Base-by-base conservation (phyloP, 2,329 filamentous ascomycete genomes). In the Tolypocladium inflatum region DNA sequence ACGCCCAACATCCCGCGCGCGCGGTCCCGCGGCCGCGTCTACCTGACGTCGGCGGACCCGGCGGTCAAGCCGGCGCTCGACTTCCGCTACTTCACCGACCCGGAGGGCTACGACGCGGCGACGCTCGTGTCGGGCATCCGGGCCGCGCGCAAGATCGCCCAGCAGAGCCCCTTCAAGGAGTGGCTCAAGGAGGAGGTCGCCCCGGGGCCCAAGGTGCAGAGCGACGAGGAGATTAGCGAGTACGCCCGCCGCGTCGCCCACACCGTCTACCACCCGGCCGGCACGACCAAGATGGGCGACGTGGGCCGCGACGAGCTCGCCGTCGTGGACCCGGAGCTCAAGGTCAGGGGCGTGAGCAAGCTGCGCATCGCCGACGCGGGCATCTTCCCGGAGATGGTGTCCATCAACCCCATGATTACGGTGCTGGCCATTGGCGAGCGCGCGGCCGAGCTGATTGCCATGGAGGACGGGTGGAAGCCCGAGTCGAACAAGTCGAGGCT, bases 251-350 rank as follows among this genome's bases (percentile, higher is more conserved):
- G 85, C 52, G 91, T 82, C 6, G 90, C 90, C 5, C 91, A 96
- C 73, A 96, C 91, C 2, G 90, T 96, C 37, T 96, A 96, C 74
- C 91, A 96, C 73, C 91, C 91, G 0, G 88, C 89, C 15, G 91
- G 91, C 56, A 96, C 91, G 21, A 94, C 90, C 57, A 91, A 91
- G 80, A 96, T 96, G 91, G 90, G 90, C 39, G 85, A 92, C 67
- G 74, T 88, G 6, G 72, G 71, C 58, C 81, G 77, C 56, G 89
- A 95, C 69, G 75, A 82, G 55, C 75, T 86, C 70, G 90, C 90
- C 6, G 91, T 96, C 23, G 91, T 95, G n/a, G 88, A 94, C 68
- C 80, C 81, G 33, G 78, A 87, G 68, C 74, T 96, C 61, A 87
- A 83, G 75, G 78, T 96, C 37, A 79, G 84, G 35, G 90, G 89